A percentile compares a stretch with the other conserved stretches of the same genome.
Conservation (phyloP, 805 yeast genomes). For the Saccharomycopsis amapae region DNA sequence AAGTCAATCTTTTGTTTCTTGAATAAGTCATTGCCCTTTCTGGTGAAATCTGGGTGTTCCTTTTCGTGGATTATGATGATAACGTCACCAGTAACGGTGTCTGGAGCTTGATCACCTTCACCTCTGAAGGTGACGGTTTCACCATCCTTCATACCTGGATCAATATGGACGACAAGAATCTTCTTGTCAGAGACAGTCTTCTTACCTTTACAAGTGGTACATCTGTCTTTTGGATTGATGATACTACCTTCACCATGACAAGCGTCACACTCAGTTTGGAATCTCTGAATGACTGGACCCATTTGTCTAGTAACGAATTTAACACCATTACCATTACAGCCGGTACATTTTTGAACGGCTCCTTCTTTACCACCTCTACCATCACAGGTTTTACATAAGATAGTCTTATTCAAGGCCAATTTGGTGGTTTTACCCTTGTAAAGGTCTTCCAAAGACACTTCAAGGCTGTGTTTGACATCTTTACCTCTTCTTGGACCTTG, state of each 20-base stretch:
- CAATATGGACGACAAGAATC: slow-evolving; percentile 88
- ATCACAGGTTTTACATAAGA: slow-evolving; percentile 80
- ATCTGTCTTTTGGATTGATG: slow-evolving; percentile 78
- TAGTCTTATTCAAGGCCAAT: slow-evolving; percentile 87
- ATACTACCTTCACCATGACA: slow-evolving; percentile 93
- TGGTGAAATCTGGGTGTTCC: slow-evolving; percentile 73
- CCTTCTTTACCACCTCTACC: slow-evolving; percentile 97
- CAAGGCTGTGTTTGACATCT: slow-evolving; percentile 84
- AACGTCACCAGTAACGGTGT: slow-evolving; percentile 93
- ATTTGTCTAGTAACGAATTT: slow-evolving; percentile 91
- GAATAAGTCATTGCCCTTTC: slow-evolving; percentile 83
- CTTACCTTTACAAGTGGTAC: slow-evolving; percentile 83
- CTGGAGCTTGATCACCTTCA: slow-evolving; percentile 97
- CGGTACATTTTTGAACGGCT: slow-evolving; percentile 74
- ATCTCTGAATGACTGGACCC: slow-evolving; percentile 99
- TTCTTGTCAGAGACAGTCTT: slow-evolving; percentile 84
- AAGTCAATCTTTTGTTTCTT: slow-evolving; percentile 85
- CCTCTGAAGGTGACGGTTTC: slow-evolving; percentile 87
- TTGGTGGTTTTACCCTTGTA: slow-evolving; percentile 92
- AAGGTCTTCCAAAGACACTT: slow-evolving; percentile 84
- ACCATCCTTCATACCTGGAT: slow-evolving; percentile 95
- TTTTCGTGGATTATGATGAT: slow-evolving; percentile 86
- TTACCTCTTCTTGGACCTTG: slow-evolving; percentile 84
- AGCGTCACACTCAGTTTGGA: slow-evolving; percentile 87
- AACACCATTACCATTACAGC: slow-evolving; percentile 89